These are phyloP conservation scores for Fragosphaeria purpurea DNA, from an alignment of 2,329 filamentous ascomycete genomes.

Conservation along the genomic window DNA sequence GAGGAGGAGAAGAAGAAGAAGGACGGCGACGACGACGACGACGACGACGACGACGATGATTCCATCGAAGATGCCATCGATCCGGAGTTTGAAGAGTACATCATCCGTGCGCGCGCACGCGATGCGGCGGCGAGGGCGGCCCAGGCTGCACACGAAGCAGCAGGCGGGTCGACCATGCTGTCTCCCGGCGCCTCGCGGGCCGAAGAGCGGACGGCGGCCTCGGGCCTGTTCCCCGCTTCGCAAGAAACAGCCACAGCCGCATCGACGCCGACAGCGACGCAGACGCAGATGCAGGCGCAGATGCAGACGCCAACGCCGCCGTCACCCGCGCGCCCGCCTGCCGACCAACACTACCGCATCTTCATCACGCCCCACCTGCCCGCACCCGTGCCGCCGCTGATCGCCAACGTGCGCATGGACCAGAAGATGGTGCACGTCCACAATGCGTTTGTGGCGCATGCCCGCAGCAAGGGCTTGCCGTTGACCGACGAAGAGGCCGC, in stretches of 20 bases:
- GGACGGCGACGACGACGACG: background rate
- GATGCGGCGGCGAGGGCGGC: slow-evolving; percentile 8
- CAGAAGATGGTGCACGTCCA: slow-evolving; percentile 59
- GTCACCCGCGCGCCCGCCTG: background rate
- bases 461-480: slow-evolving; percentile 36
- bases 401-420: slow-evolving; percentile 56
- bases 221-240: background rate
- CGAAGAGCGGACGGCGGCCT: background rate
- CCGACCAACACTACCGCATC: slow-evolving; percentile 27
- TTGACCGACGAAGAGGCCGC: slow-evolving; percentile 33
- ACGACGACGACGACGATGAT: slow-evolving; percentile 5
- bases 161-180: no score
- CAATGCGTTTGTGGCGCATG: slow-evolving; percentile 57
- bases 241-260: background rate
- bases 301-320: background rate
- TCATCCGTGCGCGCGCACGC: slow-evolving; percentile 10
- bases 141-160: slow-evolving; percentile 3
- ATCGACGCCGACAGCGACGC: background rate
- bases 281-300: background rate
- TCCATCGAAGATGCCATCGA: slow-evolving; percentile 10
- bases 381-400: slow-evolving; percentile 25
- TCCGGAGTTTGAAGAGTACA: slow-evolving; percentile 14
- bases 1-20: background rate
- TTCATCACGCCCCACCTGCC: slow-evolving; percentile 59
- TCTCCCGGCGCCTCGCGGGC: background rate